Evolutionary conservation across 371 early-diverging fungal species (phyloP), one percentile per base, ranked within the genome.

Genomic region (Funneliformis caledonium): DNA sequence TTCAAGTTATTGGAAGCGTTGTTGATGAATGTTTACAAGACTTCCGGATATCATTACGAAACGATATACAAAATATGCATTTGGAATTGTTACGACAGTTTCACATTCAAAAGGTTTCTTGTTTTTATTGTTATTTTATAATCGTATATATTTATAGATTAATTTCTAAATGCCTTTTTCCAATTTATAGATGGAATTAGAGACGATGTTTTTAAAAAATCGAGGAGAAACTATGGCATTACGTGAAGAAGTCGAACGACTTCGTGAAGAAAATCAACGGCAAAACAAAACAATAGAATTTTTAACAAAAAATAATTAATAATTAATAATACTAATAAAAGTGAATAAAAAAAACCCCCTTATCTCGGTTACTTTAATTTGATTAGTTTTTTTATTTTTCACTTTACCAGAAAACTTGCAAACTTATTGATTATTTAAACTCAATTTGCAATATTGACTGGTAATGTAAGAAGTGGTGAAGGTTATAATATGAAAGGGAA

Each of bases 51-150:
- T 85, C 86, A 72, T 73, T 91, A 61, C 85, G 87, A 43, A 84
- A 80, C 16, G 90, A 90, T 80, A 87, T 91, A n/a, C 89, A 89
- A 60, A 89, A 92, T 76, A 88, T 92, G 90, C 93, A 91, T 81
- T 78, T 92, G 62, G 93, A 92, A 64, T 72, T 92, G 60, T 56
- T 92, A 68, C 82, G 91, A 62, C 91, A 92, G 81, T 92, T 92
- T 84, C 87, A 89, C 74, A 85, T 89, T 42, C 92, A 91, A 84
- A 88, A 85, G 85, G 88, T 88, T 42, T 72, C 80, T 6, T 75
- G n/a, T 0, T 7, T 22, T 62, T 33, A 8, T 42, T 14, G 14
- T 56, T 4, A 31, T 64, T 64, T 14, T 31, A 31, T 64, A 11
- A 33, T 31, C 26, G 26, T 11, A 31, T 50, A 19, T 64, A 81